Evolutionary conservation across 192 early-diverging fungal genomes (phyloP).

Genomic region (Spizellomyces punctatus): DNA sequence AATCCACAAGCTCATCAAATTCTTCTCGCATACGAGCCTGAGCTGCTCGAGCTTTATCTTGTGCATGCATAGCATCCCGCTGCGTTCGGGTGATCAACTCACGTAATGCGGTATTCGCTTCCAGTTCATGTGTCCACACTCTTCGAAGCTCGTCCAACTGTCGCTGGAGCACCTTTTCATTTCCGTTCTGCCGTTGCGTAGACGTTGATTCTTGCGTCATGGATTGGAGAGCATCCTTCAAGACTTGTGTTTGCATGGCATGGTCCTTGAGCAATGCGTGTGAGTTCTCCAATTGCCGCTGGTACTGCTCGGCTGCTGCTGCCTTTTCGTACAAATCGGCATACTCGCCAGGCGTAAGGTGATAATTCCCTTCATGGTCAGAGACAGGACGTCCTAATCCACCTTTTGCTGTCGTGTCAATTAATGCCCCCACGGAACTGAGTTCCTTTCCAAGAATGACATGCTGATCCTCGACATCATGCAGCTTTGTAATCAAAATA

Average conservation of each 20-base stretch:
- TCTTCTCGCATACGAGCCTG: conserved; percentile 34
- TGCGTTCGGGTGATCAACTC: conserved; percentile 43
- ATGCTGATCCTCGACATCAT: conserved; percentile 33
- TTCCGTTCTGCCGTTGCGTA: conserved; percentile 9
- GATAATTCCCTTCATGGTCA: conserved; percentile 11
- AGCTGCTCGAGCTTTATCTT: conserved; percentile 27
- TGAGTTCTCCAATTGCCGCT: conserved; percentile 39
- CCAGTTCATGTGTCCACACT: conserved; percentile 45
- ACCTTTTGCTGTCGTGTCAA: background rate
- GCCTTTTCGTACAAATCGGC: conserved; percentile 35
- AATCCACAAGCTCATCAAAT: conserved; percentile 41
- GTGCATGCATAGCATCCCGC: conserved; percentile 37
- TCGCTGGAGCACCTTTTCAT: conserved; percentile 26
- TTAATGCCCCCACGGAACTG: background rate
- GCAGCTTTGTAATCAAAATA: conserved; percentile 30
- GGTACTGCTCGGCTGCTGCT: conserved; percentile 26
- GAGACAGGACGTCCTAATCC: background rate
- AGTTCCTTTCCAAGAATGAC: conserved; percentile 23
- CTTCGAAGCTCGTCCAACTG: conserved; percentile 49
- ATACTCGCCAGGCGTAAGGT: conserved; percentile 33
- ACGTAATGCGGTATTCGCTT: conserved; percentile 40
- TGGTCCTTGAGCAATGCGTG: conserved; percentile 43
- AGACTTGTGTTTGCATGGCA: conserved; percentile 34
- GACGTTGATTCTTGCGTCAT: conserved; percentile 22
- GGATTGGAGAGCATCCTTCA: conserved; percentile 39